Evolutionary conservation across 805 yeast genomes (phyloP), one percentile per base, ranked within the genome.

Genomic region (Schizosaccharomyces octosporus): DNA sequence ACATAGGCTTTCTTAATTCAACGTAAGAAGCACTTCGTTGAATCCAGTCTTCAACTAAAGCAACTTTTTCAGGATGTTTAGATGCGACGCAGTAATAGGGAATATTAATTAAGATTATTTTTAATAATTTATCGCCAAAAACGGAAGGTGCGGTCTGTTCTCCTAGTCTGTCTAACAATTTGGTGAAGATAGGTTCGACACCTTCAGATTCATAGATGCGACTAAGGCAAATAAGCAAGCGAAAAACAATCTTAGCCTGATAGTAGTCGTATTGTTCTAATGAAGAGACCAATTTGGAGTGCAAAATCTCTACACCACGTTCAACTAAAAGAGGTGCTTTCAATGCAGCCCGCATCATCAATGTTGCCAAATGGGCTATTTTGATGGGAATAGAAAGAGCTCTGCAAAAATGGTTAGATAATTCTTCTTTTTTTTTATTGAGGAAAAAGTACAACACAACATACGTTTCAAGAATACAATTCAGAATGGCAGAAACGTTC

Each of bases 351-450:
- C 82, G 74, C 67, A 83, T 77, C 4, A 88, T 72, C 65, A 87
- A 74, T 7, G 82, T 80, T 32, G 87, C 78, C 62, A 90, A 71
- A n/a, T 82, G 78, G 15, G 83, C 80, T 63, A 84, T 79, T 69
- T 89, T 93, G 64, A 89, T 95, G 0, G 99, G 97, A 71, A 90
- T 96, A 71, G 93, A 97, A 36, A 79, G 72, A 15, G 61, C 61
- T 48, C 66, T 65, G 41, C 11, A 36, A 11, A 13, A 15, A 36
- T 36, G 9, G 41, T 36, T 36, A 36, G 41, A 43, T 2, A 21
- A 24, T 9, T 5, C 6, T 19, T 36, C 17, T 39, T 19, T 11
- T 21, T 9, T 39, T 5, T 3, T 3, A 36, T 15, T 6, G n/a
- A 36, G 29, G n/a, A 36, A 17, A 24, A n/a, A 24, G 31, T 39